These are phyloP conservation scores for Phanerochaete carnosa DNA, from an alignment of 768 basidiomycete species.

Conservation along the genomic window DNA sequence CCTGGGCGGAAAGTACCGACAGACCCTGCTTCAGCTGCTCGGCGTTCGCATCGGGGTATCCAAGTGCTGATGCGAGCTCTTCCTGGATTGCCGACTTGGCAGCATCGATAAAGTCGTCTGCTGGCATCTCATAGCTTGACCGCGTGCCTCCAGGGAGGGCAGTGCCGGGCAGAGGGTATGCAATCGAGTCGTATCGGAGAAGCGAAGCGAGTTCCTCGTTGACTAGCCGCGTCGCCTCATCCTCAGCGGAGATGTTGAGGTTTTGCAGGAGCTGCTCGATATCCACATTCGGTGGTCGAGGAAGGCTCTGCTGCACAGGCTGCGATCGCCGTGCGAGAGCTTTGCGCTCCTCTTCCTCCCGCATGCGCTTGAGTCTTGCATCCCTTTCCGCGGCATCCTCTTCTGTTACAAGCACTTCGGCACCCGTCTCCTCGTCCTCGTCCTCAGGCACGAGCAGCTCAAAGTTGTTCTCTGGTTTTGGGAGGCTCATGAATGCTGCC, in stretches of 20 bases:
- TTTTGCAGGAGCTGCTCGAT: constrained; percentile 57
- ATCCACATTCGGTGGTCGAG: constrained; percentile 84
- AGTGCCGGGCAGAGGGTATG: constrained; percentile 87
- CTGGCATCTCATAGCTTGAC: constrained; percentile 71
- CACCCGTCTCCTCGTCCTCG: constrained; percentile 51
- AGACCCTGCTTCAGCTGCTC: constrained; percentile 80
- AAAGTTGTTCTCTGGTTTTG: constrained; percentile 96
- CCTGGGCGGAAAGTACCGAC: constrained; percentile 56
- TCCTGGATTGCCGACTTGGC: constrained; percentile 73
- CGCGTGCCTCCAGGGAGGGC: constrained; percentile 66
- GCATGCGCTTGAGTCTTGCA: constrained; percentile 57
- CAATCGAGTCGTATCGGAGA: constrained; percentile 84
- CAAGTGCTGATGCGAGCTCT: constrained; percentile 78
- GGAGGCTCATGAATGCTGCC: constrained; percentile 78
- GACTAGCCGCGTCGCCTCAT: constrained; percentile 61
- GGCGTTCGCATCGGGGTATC: constrained; percentile 80
- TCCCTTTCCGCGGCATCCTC: constrained; percentile 96
- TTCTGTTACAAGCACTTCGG: constrained; percentile 38
- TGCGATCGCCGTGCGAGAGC: constrained; percentile 80
- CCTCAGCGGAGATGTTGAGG: constrained; percentile 48
- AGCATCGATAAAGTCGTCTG: constrained; percentile 65
- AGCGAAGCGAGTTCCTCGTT: constrained; percentile 76
- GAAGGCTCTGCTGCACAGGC: constrained; percentile 77
- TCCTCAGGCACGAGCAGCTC: constrained; percentile 91
- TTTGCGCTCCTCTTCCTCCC: constrained; percentile 76